Conservation (phyloP, 352 stramenopile genomes). For the Pythium phragmitis region DNA sequence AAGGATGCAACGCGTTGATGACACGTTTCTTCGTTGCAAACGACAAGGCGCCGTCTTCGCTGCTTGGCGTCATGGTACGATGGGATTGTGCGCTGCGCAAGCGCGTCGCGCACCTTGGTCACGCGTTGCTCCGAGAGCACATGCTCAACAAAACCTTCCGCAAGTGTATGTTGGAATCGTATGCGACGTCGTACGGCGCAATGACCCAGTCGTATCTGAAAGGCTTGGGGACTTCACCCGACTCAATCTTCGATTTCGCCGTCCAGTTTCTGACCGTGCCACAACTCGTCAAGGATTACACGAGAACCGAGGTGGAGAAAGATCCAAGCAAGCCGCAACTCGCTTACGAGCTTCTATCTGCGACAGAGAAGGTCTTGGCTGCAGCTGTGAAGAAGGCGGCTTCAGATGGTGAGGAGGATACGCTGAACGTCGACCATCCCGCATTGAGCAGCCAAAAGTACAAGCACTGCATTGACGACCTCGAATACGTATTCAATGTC, state of each 20-base stretch:
- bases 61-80: conserved; percentile 48
- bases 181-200: conserved; percentile 59
- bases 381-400: conserved; percentile 39
- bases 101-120: conserved; percentile 48
- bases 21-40: conserved; percentile 38
- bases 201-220: conserved; percentile 82
- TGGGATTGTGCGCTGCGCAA: conserved; percentile 74
- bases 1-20: conserved; percentile 55
- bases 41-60: conserved; percentile 32
- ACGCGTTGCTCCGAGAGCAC: conserved; percentile 73
- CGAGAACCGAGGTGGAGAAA: conserved; percentile 43
- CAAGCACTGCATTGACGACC: conserved; percentile 87
- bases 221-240: conserved; percentile 76
- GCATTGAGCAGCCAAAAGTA: conserved; percentile 85
- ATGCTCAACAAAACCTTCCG: conserved; percentile 73
- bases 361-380: conserved; percentile 62
- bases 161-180: conserved; percentile 73
- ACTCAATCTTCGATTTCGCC: conserved; percentile 89
- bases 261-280: conserved; percentile 86
- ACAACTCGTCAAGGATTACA: conserved; percentile 79
- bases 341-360: conserved; percentile 59
- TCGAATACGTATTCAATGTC: conserved; percentile 87
- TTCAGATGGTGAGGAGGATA: neutral
- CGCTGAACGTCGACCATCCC: conserved; percentile 72
- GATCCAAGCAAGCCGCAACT: conserved; percentile 58